Conservation (phyloP, 192 early-diverging fungal genomes). For the Podila minutissima region DNA sequence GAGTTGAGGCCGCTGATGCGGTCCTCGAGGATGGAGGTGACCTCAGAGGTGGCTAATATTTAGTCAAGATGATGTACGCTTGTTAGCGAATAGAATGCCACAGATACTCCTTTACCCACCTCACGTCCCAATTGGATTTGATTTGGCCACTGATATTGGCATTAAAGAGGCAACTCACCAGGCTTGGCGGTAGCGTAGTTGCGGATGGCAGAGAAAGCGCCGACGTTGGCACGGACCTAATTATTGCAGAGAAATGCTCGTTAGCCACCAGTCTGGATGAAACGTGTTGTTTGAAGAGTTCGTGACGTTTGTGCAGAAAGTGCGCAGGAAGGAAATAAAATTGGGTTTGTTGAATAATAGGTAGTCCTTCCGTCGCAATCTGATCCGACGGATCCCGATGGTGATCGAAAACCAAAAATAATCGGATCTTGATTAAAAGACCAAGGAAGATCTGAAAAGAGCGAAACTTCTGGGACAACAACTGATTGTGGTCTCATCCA, state of each 20-base stretch:
- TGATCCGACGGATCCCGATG: conserved; percentile 5
- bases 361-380: not conserved
- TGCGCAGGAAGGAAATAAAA: not conserved
- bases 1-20: conserved; percentile 90
- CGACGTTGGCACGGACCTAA: conserved; percentile 38
- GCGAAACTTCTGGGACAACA: too few species aligned
- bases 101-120: too few species aligned
- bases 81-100: too few species aligned
- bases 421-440: not conserved
- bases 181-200: conserved; percentile 48
- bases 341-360: not conserved
- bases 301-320: not conserved
- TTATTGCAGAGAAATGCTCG: not conserved
- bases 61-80: conserved; percentile 53
- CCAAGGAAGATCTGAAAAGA: not conserved
- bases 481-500: too few species aligned
- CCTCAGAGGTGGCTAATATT: conserved; percentile 94
- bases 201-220: conserved; percentile 24
- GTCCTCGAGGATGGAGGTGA: conserved; percentile 97
- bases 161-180: conserved; percentile 11
- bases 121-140: too few species aligned
- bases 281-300: not conserved
- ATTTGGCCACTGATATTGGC: not conserved
- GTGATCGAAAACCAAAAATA: not conserved
- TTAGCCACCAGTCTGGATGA: not conserved